Conservation (phyloP, 352 stramenopile species). For the Pythium graminicola region DNA sequence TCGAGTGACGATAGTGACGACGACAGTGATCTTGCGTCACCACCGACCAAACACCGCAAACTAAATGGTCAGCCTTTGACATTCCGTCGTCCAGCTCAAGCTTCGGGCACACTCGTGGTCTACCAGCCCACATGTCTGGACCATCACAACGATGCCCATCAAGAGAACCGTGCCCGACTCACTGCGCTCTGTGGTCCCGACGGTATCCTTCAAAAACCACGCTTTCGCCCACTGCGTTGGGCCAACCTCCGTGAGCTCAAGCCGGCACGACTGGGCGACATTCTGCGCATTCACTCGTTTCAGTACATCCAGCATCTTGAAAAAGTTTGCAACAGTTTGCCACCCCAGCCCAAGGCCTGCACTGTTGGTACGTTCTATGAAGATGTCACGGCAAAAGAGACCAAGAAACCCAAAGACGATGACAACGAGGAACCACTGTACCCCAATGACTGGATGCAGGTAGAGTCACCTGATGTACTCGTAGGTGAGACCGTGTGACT, state of each 20-base stretch:
- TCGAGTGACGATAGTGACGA: slow-evolving; percentile 12
- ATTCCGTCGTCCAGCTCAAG: slow-evolving; percentile 19
- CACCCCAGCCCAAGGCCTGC: slow-evolving; percentile 39
- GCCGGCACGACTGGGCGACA: slow-evolving; percentile 43
- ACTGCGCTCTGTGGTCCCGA: slow-evolving; percentile 47
- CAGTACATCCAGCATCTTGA: slow-evolving; percentile 64
- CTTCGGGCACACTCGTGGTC: slow-evolving; percentile 41
- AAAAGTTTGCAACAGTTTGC: slow-evolving; percentile 30
- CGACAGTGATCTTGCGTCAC: slow-evolving; percentile 16
- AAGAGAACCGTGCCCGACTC: slow-evolving; percentile 58
- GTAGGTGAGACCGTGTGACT: background rate
- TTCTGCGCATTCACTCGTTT: slow-evolving; percentile 55
- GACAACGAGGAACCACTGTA: slow-evolving; percentile 17
- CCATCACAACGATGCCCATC: slow-evolving; percentile 69
- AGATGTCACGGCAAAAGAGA: slow-evolving; percentile 2
- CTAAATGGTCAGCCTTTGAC: slow-evolving; percentile 14
- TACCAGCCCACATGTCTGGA: slow-evolving; percentile 67
- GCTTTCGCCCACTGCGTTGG: slow-evolving; percentile 57
- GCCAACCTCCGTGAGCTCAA: slow-evolving; percentile 48
- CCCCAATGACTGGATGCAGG: slow-evolving; percentile 44
- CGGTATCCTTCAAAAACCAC: slow-evolving; percentile 54
- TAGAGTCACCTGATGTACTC: slow-evolving; percentile 4
- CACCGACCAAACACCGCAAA: slow-evolving; percentile 34
- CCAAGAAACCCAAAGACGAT: slow-evolving; percentile 1
- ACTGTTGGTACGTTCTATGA: slow-evolving; percentile 39